Evolutionary conservation across 2,329 filamentous ascomycete species (phyloP), one percentile per base, ranked within the genome.

Genomic region (Catunica adiposa): DNA sequence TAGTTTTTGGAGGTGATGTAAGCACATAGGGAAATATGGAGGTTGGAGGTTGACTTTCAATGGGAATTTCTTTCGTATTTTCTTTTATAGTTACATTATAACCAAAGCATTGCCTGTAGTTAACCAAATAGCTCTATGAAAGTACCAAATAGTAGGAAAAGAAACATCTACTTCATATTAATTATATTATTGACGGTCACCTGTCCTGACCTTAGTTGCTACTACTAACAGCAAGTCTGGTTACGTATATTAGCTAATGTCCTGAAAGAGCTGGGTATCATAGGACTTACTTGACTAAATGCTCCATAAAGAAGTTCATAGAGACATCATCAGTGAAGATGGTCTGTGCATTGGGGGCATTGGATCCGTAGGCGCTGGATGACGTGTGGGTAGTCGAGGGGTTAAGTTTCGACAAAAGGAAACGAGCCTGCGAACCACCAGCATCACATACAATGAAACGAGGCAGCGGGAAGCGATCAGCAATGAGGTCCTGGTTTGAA

Each of bases 251-350:
- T 79, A 78, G 66, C 82, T 68, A 63, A 76, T 75, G 47, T 53
- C 26, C 58, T 38, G 44, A 44, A 34, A 34, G 3, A 29, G 51
- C n/a, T n/a, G 60, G 56, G 62, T 62, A 60, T 50, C 1, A 59
- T 53, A 11, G 29, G 5, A 11, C 29, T 34, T 34, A 89, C 87
- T 98, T 98, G 92, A 98, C 98, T 67, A 98, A 74, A 71, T 97
- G 89, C 65, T 98, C 92, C 92, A 98, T 98, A 67, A 98, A 98
- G 1, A 90, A 97, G 70, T 97, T 90, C 66, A 98, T 73, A 55
- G 89, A 96, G 55, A 98, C 92, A 68, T 98, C 92, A 65, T 98
- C 92, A 0, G 92, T 98, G 72, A 98, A 98, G 64, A 98, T 98
- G 3, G 92, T 98, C 70, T 98, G 92, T 7, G 90, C 89, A 50